These are phyloP conservation scores for Westerdykella aurantiaca DNA, from an alignment of 2,329 filamentous ascomycete species.

Conservation along the genomic window DNA sequence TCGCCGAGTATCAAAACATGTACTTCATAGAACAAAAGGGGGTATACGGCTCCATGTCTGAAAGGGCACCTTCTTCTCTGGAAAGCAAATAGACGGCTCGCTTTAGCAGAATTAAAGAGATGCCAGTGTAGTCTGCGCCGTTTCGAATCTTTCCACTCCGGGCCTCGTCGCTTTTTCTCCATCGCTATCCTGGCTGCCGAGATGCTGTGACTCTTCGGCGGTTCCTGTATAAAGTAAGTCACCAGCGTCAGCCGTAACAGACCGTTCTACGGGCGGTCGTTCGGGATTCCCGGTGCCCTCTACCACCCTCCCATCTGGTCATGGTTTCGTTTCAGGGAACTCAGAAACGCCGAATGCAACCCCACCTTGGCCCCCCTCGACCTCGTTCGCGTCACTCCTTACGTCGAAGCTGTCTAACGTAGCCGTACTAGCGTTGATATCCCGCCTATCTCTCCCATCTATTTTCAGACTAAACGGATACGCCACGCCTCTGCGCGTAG, in stretches of 20 bases:
- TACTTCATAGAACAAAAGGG: too few relatives aligned
- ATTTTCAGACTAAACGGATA: conserved; percentile 67
- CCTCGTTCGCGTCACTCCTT: neutral
- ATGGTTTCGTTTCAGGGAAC: too few relatives aligned
- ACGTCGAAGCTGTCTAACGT: conserved; percentile 48
- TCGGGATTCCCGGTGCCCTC: conserved; percentile 4
- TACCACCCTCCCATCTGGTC: too few relatives aligned
- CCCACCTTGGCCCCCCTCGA: conserved; percentile 17
- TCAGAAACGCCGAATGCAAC: conserved; percentile 4
- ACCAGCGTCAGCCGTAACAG: conserved; percentile 46
- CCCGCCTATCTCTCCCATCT: conserved; percentile 26
- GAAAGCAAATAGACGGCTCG: neutral
- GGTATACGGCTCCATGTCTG: neutral
- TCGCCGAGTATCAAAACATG: too few relatives aligned
- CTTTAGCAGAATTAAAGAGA: neutral
- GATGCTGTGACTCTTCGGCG: too few relatives aligned
- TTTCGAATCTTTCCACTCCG: conserved; percentile 53
- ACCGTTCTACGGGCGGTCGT: conserved; percentile 44
- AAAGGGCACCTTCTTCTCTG: neutral
- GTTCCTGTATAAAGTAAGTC: too few relatives aligned
- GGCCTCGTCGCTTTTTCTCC: conserved; percentile 17
- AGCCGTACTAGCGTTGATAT: conserved; percentile 64
- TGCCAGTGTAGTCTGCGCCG: conserved; percentile 30
- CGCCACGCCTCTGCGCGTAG: conserved; percentile 62
- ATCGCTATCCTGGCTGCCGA: neutral